A percentile compares a stretch with the other conserved stretches of the same genome.
Evolutionary conservation across 2,329 filamentous ascomycete species (phyloP).

Genomic region (Sporothrix mexicana): DNA sequence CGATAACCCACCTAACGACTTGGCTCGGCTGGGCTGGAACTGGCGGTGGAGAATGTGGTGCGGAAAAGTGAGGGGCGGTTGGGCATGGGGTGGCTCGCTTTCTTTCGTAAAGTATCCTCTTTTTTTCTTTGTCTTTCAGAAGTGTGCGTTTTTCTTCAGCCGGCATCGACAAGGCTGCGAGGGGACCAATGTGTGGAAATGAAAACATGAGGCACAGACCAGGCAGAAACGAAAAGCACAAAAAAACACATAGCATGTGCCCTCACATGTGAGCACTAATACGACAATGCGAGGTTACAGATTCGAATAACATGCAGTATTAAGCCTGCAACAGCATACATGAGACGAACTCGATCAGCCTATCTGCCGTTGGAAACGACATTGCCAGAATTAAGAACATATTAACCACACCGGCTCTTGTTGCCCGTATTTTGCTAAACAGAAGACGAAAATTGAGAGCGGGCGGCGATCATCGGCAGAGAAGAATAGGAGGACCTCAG

Average conservation of each 20-base stretch:
- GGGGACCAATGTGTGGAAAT: background rate
- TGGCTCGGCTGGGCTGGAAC: background rate
- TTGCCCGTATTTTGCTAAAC: background rate
- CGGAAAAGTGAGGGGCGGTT: conserved; percentile 1
- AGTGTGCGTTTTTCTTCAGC: background rate
- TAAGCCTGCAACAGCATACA: too few relatives aligned
- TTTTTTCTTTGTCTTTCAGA: too few relatives aligned
- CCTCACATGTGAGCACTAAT: background rate
- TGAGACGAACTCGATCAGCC: too few relatives aligned
- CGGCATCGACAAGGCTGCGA: conserved; percentile 25
- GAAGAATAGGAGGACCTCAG: too few relatives aligned
- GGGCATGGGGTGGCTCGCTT: background rate
- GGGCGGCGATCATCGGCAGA: background rate
- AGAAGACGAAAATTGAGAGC: background rate
- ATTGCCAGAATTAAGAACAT: background rate
- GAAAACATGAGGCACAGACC: background rate
- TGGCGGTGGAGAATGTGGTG: background rate
- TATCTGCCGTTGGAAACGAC: background rate
- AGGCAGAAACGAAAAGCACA: background rate
- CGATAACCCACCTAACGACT: background rate
- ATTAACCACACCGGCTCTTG: background rate
- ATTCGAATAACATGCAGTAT: too few relatives aligned
- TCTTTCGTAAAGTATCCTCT: too few relatives aligned
- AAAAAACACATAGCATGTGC: background rate
- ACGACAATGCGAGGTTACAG: too few relatives aligned